Evolutionary conservation across 371 early-diverging fungal species (phyloP), one percentile per base, ranked within the genome.

Genomic region (Haplosporangium sp.): DNA sequence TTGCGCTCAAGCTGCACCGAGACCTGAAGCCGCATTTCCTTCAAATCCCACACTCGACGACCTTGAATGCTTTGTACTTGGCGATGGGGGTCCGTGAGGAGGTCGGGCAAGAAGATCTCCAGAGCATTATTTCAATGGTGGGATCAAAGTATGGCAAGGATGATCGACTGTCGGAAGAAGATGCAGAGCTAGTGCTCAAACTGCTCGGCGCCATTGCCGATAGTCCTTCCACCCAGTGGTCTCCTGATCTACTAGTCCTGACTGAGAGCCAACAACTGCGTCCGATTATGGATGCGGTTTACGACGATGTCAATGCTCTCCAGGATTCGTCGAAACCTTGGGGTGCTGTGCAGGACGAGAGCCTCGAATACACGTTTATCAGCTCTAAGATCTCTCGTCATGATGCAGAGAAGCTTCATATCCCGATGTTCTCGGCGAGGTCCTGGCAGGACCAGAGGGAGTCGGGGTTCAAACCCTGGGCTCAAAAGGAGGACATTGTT

Each of bases 401-500:
- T 13, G n/a, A 57, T 18, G 74, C 74, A 1, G 29, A 42, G 1
- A 36, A 38, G 5, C 69, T 74, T 1, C n/a, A 52, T 6, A 61
- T 74, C 16, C 18, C 45, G 6, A 69, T 69, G 69, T 45, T 56
- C 36, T 74, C 74, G 6, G 50, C 42, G 1, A 23, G 29, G 1
- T 36, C 13, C 13, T 74, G 74, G 74, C 23, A 64, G 0, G 73
- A 58, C 13, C 16, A 45, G 29, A 53, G 13, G 23, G 74, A 74
- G 37, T 36, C 46, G 12, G 43, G 55, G 1, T 68, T 74, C 37
- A 57, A 69, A 23, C 42, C 60, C 1, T 74, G 64, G 62, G 60
- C 55, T 2, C 74, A 80, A 40, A 14, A 77, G 45, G 66, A 75
- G 29, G 59, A 69, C 8, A 66, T 70, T 23, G 42, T 72, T 0